Base-by-base conservation (phyloP, 1,139 yeast species). In the Pichiaceae sp. region DNA sequence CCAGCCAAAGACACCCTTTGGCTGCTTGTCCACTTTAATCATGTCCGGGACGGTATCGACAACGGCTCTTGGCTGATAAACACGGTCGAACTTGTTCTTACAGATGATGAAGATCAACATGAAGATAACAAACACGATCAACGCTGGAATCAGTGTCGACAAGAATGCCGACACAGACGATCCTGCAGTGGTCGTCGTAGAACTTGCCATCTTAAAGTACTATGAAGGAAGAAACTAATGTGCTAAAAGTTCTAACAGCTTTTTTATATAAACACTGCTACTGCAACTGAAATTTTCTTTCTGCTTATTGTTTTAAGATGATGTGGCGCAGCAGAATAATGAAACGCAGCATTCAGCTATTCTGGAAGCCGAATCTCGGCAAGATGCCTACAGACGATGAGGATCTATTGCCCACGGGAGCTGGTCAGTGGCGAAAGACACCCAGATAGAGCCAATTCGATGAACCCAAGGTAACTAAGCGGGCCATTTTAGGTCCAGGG, bases 151-250 rank as follows among this genome's bases (percentile, higher is more conserved):
- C 46, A 81, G 59, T 1, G 86, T 58, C 18, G 86, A 64, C 33
- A 79, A 62, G 38, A 81, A 83, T 33, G 83, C 72, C 41, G 78
- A 75, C 6, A 83, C 76, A 4, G 85, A 76, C 2, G 81, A 66
- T 25, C 62, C 56, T 26, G 57, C 24, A n/a, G n/a, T n/a, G 11
- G 11, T 11, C 11, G 24, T 21, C 11, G 7, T 21, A 21, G 24
- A 21, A 21, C 11, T 11, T 21, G 24, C 24, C 24, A 21, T 21
- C 24, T 21, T 21, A 35, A 37, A 36, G 34, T 17, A 23, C 28
- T 12, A n/a, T 12, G 31, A 17, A 14, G 3, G 32, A 30, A 14
- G 17, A 30, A 30, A 30, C 24, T 9, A n/a, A 12, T 14, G 24
- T 12, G 12, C 24, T 15, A 18, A 30, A 30, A 5, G 23, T 15